Evolutionary conservation across 306 rosid species (phyloP), one percentile per base, ranked within the genome.

Genomic region (Canavalia gladiata): DNA sequence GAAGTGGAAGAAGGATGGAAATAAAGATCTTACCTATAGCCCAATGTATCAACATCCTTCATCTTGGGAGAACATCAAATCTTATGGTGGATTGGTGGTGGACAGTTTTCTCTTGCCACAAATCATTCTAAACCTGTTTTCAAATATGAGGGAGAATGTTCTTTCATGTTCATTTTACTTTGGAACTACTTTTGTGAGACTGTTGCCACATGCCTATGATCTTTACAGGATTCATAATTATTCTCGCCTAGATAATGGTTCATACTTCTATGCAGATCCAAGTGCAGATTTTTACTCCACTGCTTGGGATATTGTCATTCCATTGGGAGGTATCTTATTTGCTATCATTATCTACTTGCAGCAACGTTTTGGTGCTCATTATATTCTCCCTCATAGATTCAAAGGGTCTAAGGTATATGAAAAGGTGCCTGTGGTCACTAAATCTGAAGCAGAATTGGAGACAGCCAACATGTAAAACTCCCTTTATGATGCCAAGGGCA

Each of bases 51-150:
- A 43, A 31, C 47, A 43, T 1, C 6, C 13, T 76, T 67, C 84
- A 71, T 51, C 74, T 60, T 81, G 88, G 88, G 79, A 80, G 68
- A 76, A 70, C 82, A 66, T 79, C 3, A 87, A 84, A 57, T 82
- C 87, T 46, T 88, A 81, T 25, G 78, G 78, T 47, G 89, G 86
- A 29, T 83, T 88, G 76, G 84, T 91, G 7, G 74, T 83, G 75
- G 92, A 88, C 54, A 83, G 90, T 3, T 91, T 91, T 83, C 87
- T 91, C 64, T 73, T 93, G 69, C 96, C 97, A 52, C 94, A 91
- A 68, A 86, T 90, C 34, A 60, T 88, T 39, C 75, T 88, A 45
- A 91, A 89, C 85, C 4, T 88, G 81, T 83, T 83, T 46, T 68
- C 51, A 72, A 90, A 81, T 13, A 66, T 83, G 68, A 81, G 55